Evolutionary conservation across 495 filamentous ascomycete species (phyloP).

Genomic region (Penicillium ochrochloron): DNA sequence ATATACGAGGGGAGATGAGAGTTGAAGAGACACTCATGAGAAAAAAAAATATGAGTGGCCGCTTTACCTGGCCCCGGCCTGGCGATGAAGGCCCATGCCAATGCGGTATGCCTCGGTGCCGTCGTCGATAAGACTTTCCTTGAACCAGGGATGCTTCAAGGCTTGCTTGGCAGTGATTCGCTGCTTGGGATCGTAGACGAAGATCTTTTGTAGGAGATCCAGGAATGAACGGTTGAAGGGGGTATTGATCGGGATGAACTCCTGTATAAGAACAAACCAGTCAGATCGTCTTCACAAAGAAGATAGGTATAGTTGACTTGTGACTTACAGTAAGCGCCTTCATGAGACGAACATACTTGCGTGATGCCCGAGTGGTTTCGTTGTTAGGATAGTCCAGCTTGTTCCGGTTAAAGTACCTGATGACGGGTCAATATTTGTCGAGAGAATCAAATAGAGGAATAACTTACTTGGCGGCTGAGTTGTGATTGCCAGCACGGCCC

Average conservation of each 20-base stretch:
- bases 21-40: conserved; percentile 19
- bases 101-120: conserved; percentile 91
- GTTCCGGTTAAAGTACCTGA: conserved; percentile 81
- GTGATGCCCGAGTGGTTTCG: conserved; percentile 86
- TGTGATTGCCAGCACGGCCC: conserved; percentile 66
- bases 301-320: too few relatives aligned
- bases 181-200: conserved; percentile 89
- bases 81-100: conserved; percentile 43
- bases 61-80: conserved; percentile 22
- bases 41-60: conserved; percentile 28
- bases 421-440: conserved; percentile 10
- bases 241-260: conserved; percentile 81
- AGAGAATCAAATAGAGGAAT: not conserved
- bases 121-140: conserved; percentile 82
- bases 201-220: conserved; percentile 86
- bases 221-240: conserved; percentile 84
- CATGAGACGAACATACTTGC: conserved; percentile 95
- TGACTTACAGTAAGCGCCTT: conserved; percentile 77
- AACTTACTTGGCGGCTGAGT: conserved; percentile 81
- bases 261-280: conserved; percentile 54
- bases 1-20: conserved; percentile 20
- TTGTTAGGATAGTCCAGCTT: conserved; percentile 86
- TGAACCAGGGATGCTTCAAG: conserved; percentile 93
- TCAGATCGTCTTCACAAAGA: not conserved
- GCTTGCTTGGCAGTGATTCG: conserved; percentile 93